phyloP scores from a whole-genome alignment of 75 land plant genomes.

The Ceratopteris richardii region DNA sequence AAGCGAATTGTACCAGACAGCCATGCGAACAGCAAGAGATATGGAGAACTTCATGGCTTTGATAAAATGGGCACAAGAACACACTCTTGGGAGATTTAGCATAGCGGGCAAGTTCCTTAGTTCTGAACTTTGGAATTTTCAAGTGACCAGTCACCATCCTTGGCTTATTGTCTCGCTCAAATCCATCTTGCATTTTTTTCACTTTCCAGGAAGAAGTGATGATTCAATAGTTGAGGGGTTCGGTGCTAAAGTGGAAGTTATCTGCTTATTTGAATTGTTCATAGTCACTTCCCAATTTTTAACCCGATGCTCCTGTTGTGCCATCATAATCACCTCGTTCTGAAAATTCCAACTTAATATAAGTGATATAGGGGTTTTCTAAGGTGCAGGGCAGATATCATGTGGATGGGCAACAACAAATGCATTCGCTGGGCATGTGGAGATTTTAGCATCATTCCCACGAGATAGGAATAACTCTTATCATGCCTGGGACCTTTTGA shows the following conservation, averaged over 20 bases:
- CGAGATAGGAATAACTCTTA: constrained; percentile 79
- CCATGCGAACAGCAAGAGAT: constrained; percentile 71
- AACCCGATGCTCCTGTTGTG: constrained; percentile 28
- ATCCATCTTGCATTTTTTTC: constrained; percentile 10
- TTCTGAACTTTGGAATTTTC: neutral
- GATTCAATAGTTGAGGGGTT: neutral
- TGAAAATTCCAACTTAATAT: constrained; percentile 19
- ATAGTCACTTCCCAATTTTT: constrained; percentile 43
- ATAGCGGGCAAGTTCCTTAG: neutral
- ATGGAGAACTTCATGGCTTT: constrained; percentile 80
- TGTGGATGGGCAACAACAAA: constrained; percentile 76
- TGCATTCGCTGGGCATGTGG: constrained; percentile 75
- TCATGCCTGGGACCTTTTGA: constrained; percentile 90
- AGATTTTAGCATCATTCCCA: constrained; percentile 92
- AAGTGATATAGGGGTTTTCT: constrained; percentile 53
- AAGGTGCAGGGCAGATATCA: constrained; percentile 93
- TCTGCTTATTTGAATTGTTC: constrained; percentile 6
- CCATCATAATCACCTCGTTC: too few relatives aligned
- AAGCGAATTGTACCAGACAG: constrained; percentile 70
- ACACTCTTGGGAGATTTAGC: too few relatives aligned
- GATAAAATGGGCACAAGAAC: constrained; percentile 69
- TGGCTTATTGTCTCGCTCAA: neutral
- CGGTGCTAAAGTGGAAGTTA: neutral
- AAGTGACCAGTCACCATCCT: neutral
- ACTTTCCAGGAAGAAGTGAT: constrained; percentile 12